A percentile compares a stretch with the other conserved stretches of the same genome.
Evolutionary conservation across 225 moss, liverwort and hornwort genomes (phyloP).

Genomic region (Bryum argenteum): DNA sequence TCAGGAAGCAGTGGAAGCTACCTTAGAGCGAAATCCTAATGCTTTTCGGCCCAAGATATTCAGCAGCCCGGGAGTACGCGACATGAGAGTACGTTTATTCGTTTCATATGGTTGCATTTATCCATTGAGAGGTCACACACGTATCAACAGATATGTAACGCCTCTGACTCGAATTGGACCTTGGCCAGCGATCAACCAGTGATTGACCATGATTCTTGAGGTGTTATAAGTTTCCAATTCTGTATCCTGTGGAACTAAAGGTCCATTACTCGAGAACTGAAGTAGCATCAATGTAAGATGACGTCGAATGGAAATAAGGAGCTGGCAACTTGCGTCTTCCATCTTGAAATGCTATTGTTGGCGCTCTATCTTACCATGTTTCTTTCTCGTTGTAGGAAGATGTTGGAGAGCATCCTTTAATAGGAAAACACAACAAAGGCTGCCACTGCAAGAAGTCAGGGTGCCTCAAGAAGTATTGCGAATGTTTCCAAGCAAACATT

Average conservation of each 20-base stretch:
- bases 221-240: not conserved
- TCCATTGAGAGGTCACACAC: not conserved
- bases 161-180: not conserved
- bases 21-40: slow-evolving; percentile 53
- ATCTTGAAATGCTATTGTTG: slow-evolving; percentile 4
- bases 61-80: slow-evolving; percentile 59
- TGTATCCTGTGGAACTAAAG: slow-evolving; percentile 4
- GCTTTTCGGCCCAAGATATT: slow-evolving; percentile 64
- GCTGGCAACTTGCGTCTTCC: slow-evolving; percentile 16
- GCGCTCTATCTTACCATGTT: not conserved
- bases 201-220: slow-evolving; percentile 12
- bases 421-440: slow-evolving; percentile 64
- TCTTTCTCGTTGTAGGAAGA: slow-evolving; percentile 45
- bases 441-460: slow-evolving; percentile 67
- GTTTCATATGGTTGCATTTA: not conserved
- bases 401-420: slow-evolving; percentile 56
- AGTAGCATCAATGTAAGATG: slow-evolving; percentile 1
- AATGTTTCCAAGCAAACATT: slow-evolving; percentile 70
- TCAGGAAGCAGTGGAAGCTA: slow-evolving; percentile 64
- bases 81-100: slow-evolving; percentile 50
- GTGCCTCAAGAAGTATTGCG: slow-evolving; percentile 65
- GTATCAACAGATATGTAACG: not conserved
- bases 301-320: slow-evolving; percentile 1
- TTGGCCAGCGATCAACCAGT: slow-evolving; percentile 7
- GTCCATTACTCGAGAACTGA: slow-evolving; percentile 5